Evolutionary conservation across 768 basidiomycete species (phyloP).

Genomic region (Mycena galopus): DNA sequence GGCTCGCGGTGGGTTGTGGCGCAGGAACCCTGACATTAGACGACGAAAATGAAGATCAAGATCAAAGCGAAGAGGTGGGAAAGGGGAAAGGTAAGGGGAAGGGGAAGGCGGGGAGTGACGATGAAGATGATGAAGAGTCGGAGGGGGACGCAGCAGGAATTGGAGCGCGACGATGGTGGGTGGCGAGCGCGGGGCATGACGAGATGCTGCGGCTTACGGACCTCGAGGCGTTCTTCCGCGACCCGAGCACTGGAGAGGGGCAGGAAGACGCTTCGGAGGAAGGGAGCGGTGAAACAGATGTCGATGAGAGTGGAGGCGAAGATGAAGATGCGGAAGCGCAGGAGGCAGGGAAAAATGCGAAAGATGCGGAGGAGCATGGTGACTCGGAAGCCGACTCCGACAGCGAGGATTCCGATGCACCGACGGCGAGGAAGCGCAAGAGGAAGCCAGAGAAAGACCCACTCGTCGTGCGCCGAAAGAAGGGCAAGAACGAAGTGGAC

Average conservation of each 20-base stretch:
- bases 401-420: constrained; percentile 43
- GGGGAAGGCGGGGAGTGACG: constrained; percentile 18
- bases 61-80: constrained; percentile 26
- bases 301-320: constrained; percentile 30
- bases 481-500: constrained; percentile 70
- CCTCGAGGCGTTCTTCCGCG: constrained; percentile 77
- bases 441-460: constrained; percentile 67
- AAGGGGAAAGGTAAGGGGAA: constrained; percentile 38
- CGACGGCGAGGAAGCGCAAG: constrained; percentile 65
- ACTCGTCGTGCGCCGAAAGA: constrained; percentile 64
- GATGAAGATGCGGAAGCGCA: constrained; percentile 42
- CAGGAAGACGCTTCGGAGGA: constrained; percentile 45
- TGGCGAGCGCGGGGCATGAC: constrained; percentile 95
- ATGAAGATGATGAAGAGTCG: constrained; percentile 34
- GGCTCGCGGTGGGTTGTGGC: constrained; percentile 74
- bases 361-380: constrained; percentile 32
- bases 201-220: constrained; percentile 89
- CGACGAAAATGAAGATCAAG: constrained; percentile 34
- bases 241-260: constrained; percentile 49
- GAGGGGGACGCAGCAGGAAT: constrained; percentile 36
- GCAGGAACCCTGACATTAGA: constrained; percentile 48
- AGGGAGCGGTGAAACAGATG: constrained; percentile 42
- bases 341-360: constrained; percentile 31
- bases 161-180: constrained; percentile 71
- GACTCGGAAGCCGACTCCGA: constrained; percentile 19